These are phyloP conservation scores for Sistotremastrum suecicum DNA, from an alignment of 768 basidiomycete genomes.

Conservation along the genomic window DNA sequence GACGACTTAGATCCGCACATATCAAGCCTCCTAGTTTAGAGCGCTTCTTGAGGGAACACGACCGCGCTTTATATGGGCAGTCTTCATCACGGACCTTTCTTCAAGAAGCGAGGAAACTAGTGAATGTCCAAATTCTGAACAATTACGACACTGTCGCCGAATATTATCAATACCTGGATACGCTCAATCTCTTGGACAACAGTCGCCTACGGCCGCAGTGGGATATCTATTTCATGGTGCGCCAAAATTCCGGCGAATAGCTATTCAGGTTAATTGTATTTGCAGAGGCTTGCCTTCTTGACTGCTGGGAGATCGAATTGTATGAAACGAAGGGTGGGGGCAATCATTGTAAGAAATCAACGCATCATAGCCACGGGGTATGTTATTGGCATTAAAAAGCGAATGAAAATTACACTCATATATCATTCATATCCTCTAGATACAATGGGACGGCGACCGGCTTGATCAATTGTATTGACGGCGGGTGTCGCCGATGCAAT, in stretches of 20 bases:
- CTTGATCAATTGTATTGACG: conserved; percentile 78
- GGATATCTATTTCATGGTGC: conserved; percentile 96
- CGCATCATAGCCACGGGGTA: conserved; percentile 72
- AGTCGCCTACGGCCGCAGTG: conserved; percentile 77
- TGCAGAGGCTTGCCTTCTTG: conserved; percentile 73
- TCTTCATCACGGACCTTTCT: not conserved
- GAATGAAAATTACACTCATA: not conserved
- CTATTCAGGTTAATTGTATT: conserved; percentile 2
- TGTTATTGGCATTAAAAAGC: conserved; percentile 7
- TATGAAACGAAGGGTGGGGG: conserved; percentile 95
- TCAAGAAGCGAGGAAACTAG: conserved; percentile 26
- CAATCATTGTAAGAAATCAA: conserved; percentile 73
- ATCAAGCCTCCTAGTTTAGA: conserved; percentile 29
- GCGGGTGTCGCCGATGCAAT: conserved; percentile 75
- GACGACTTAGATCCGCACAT: not conserved
- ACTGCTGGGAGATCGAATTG: conserved; percentile 87
- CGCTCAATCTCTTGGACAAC: conserved; percentile 51
- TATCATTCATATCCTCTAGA: conserved; percentile 22
- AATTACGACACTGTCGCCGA: conserved; percentile 38
- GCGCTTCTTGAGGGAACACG: conserved; percentile 62
- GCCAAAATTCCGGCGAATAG: conserved; percentile 7
- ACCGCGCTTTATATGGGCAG: conserved; percentile 49
- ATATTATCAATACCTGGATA: conserved; percentile 50
- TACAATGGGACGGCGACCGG: conserved; percentile 97
- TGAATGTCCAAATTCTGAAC: conserved; percentile 51